Conservation (phyloP, 805 yeast genomes). For the Barnettozyma salicaria region DNA sequence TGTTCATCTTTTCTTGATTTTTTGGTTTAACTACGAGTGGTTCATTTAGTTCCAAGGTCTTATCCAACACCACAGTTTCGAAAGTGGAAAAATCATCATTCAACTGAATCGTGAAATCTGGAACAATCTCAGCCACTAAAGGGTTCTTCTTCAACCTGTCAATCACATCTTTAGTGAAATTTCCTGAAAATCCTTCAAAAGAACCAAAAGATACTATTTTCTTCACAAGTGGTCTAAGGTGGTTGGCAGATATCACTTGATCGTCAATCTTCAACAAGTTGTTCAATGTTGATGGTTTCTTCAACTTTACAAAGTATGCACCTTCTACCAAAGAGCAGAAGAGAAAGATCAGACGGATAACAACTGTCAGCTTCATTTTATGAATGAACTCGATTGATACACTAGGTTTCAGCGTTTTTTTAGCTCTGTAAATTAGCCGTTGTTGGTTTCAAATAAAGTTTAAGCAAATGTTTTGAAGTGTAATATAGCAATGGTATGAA, state of each 20-base stretch:
- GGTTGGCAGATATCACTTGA: constrained; percentile 29
- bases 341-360: not conserved
- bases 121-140: constrained; percentile 60
- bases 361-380: constrained; percentile 1
- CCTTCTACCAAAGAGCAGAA: constrained; percentile 8
- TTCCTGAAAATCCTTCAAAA: constrained; percentile 66
- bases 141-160: constrained; percentile 50
- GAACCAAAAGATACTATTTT: constrained; percentile 59
- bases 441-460: not conserved
- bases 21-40: not conserved
- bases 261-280: constrained; percentile 19
- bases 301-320: constrained; percentile 24
- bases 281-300: constrained; percentile 20
- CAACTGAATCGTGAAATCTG: constrained; percentile 57
- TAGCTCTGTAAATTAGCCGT: not conserved
- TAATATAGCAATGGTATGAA: not conserved
- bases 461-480: not conserved
- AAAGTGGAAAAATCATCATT: constrained; percentile 32
- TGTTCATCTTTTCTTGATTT: not conserved
- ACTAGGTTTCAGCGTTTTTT: not conserved
- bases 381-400: not conserved
- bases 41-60: constrained; percentile 2
- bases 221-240: constrained; percentile 41
- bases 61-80: constrained; percentile 8
- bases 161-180: constrained; percentile 43